Percentiles rank a stretch among this genome's conserved stretches.
Conservation (phyloP, 768 basidiomycete genomes). For the Tricholoma saponaceum region DNA sequence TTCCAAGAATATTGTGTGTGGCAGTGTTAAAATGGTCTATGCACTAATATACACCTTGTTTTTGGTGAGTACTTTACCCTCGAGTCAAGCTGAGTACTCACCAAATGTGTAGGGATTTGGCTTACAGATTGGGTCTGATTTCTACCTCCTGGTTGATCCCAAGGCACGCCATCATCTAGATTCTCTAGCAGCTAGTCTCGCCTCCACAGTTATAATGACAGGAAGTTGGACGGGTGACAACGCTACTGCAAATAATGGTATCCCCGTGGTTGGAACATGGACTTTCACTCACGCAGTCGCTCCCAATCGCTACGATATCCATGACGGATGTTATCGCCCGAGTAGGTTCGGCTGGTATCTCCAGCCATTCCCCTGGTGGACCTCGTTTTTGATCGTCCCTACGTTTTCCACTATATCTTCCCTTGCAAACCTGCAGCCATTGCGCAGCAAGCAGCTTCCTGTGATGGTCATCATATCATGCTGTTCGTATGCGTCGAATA, state of each 20-base stretch:
- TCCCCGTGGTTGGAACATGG: constrained; percentile 59
- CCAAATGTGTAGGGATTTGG: constrained; percentile 57
- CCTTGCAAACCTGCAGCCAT: constrained; percentile 74
- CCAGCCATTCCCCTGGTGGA: constrained; percentile 80
- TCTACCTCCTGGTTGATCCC: constrained; percentile 70
- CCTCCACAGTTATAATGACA: constrained; percentile 46
- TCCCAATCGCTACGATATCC: constrained; percentile 41
- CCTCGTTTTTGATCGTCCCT: constrained; percentile 72
- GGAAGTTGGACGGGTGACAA: constrained; percentile 71
- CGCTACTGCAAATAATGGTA: constrained; percentile 31
- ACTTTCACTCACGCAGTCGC: constrained; percentile 55
- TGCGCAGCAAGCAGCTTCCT: constrained; percentile 63
- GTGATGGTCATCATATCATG: constrained; percentile 88
- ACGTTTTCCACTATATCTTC: constrained; percentile 69
- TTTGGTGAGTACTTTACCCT: constrained; percentile 34
- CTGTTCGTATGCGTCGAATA: constrained; percentile 73
- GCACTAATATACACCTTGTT: constrained; percentile 86
- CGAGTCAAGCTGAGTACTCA: background rate
- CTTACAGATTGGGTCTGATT: constrained; percentile 78
- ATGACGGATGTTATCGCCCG: constrained; percentile 70
- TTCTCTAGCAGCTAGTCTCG: constrained; percentile 46
- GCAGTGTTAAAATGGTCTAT: constrained; percentile 85
- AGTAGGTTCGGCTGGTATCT: constrained; percentile 67
- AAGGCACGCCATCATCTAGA: constrained; percentile 49
- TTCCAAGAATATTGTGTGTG: constrained; percentile 81